Conservation (phyloP, 164 flowering plant species). For the Malania oleifera region DNA sequence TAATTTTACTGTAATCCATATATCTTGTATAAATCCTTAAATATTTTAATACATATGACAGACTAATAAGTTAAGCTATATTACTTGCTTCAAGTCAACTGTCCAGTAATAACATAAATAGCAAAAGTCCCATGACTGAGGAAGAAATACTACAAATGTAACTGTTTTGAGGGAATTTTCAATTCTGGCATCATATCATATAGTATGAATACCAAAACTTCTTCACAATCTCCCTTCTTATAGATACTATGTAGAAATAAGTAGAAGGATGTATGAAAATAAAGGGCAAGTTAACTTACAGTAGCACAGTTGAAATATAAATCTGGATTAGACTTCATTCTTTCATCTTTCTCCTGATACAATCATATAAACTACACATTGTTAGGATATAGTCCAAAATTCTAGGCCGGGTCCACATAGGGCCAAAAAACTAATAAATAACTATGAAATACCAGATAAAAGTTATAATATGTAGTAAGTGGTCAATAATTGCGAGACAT, state of each 20-base stretch:
- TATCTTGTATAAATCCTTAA: too few species aligned
- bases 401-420: not conserved
- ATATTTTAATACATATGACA: too few species aligned
- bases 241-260: not conserved
- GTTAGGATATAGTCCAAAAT: slow-evolving; percentile 8
- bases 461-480: not conserved
- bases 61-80: too few species aligned
- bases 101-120: too few species aligned
- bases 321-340: slow-evolving; percentile 75
- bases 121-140: too few species aligned
- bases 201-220: not conserved
- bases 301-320: slow-evolving; percentile 84
- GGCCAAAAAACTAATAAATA: not conserved
- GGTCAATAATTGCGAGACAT: not conserved
- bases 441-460: not conserved
- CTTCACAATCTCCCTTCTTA: not conserved
- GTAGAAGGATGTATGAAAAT: not conserved
- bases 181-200: not conserved
- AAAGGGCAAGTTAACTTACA: slow-evolving; percentile 41
- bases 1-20: too few species aligned
- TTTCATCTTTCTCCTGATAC: slow-evolving; percentile 83
- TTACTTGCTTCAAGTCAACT: too few species aligned
- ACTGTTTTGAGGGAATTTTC: not conserved
- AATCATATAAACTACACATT: not conserved
- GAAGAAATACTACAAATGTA: too few species aligned